phyloP scores from a whole-genome alignment of 352 stramenopile genomes.

The Globisporangium acanthophoron region DNA sequence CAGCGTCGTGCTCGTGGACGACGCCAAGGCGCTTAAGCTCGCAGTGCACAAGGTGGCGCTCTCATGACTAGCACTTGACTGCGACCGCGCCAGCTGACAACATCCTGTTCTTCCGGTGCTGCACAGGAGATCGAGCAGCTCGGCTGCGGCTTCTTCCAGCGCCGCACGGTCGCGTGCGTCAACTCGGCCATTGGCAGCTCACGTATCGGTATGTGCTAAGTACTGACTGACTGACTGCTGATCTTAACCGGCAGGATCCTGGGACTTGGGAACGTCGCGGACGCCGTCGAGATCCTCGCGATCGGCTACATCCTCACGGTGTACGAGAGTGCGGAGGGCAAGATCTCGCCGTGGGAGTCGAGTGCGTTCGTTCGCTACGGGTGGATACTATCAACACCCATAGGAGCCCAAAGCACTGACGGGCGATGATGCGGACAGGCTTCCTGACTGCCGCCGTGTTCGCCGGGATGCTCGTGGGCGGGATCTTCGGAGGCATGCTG shows the following conservation, averaged over 20 bases:
- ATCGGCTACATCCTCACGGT: conserved; percentile 88
- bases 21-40: conserved; percentile 56
- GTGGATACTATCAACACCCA: too few species aligned
- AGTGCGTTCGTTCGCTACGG: conserved; percentile 29
- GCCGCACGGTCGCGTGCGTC: conserved; percentile 59
- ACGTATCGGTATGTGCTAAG: conserved; percentile 3
- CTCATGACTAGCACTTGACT: too few species aligned
- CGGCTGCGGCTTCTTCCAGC: conserved; percentile 68
- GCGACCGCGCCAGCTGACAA: too few species aligned
- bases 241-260: conserved; percentile 35
- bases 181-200: conserved; percentile 14
- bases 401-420: background rate
- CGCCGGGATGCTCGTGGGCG: conserved; percentile 83
- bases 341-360: conserved; percentile 66
- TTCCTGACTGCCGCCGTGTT: conserved; percentile 87
- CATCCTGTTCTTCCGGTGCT: background rate
- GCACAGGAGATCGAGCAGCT: conserved; percentile 67
- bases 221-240: background rate
- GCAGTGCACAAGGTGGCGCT: conserved; percentile 44
- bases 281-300: conserved; percentile 88
- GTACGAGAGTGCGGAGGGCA: conserved; percentile 58
- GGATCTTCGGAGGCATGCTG: conserved; percentile 63
- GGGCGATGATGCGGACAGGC: conserved; percentile 29
- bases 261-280: conserved; percentile 80
- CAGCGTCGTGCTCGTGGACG: conserved; percentile 34